These are phyloP conservation scores for Aspergillus leporis DNA, from an alignment of 495 filamentous ascomycete genomes.

Conservation along the genomic window DNA sequence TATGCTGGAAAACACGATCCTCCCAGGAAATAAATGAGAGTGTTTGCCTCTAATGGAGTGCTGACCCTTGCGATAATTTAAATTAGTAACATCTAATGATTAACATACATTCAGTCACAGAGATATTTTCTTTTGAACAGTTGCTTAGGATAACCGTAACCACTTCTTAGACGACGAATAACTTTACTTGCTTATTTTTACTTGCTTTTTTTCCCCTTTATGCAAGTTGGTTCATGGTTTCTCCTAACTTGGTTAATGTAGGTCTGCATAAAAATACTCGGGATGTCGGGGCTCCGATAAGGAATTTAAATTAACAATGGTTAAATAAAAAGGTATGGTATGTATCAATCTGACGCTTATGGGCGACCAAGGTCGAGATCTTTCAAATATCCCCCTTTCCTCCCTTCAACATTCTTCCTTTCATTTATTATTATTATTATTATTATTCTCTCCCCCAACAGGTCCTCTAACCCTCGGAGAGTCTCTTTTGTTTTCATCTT, in stretches of 20 bases:
- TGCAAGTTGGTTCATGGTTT: background rate
- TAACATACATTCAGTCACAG: too few relatives aligned
- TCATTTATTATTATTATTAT: background rate
- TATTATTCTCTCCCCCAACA: background rate
- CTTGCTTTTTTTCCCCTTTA: background rate
- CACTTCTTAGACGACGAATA: background rate
- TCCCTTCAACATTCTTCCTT: background rate
- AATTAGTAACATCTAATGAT: too few relatives aligned
- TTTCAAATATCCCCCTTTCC: background rate
- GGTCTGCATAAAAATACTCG: slow-evolving; percentile 21
- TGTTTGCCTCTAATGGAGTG: too few relatives aligned
- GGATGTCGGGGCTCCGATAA: slow-evolving; percentile 21
- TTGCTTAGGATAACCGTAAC: too few relatives aligned
- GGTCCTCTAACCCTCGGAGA: background rate
- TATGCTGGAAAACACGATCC: too few relatives aligned
- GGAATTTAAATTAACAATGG: background rate
- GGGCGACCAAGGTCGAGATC: background rate
- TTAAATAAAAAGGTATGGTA: background rate
- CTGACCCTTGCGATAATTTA: too few relatives aligned
- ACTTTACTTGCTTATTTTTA: background rate
- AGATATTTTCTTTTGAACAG: too few relatives aligned
- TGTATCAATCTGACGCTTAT: slow-evolving; percentile 3
- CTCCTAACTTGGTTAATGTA: background rate
- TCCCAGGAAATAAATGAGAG: too few relatives aligned
- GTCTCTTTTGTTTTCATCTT: background rate